Evolutionary conservation across 352 stramenopile genomes (phyloP).

Genomic region (Pythium dissimile): DNA sequence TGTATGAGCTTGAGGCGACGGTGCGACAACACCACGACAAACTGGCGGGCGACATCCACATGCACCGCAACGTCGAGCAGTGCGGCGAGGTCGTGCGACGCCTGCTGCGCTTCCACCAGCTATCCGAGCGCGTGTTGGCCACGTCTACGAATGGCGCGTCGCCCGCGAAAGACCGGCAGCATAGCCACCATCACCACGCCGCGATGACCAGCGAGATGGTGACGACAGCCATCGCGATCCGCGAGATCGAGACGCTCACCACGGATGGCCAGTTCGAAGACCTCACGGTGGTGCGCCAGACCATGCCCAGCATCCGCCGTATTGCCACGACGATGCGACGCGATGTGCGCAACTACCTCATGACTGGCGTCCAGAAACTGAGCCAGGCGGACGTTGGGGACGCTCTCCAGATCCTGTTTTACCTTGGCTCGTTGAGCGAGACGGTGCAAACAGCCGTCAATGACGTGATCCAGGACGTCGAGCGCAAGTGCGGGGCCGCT

Average conservation of each 20-base stretch:
- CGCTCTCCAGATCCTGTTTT: constrained; percentile 78
- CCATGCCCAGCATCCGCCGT: constrained; percentile 44
- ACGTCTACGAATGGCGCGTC: constrained; percentile 37
- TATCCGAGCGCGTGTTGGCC: constrained; percentile 35
- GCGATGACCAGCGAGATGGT: constrained; percentile 43
- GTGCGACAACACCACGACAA: constrained; percentile 57
- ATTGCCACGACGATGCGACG: constrained; percentile 45
- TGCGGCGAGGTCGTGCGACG: constrained; percentile 68
- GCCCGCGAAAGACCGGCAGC: constrained; percentile 17
- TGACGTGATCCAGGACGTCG: constrained; percentile 79
- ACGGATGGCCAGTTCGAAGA: constrained; percentile 58
- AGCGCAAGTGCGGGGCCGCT: constrained; percentile 50
- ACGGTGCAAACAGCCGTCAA: constrained; percentile 76
- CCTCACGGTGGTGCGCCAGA: constrained; percentile 57
- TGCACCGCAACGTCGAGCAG: constrained; percentile 76
- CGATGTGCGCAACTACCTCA: constrained; percentile 49
- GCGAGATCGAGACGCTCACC: constrained; percentile 61
- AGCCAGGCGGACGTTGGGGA: constrained; percentile 72
- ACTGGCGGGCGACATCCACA: constrained; percentile 59
- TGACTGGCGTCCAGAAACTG: constrained; percentile 43
- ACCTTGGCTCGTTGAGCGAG: constrained; percentile 54
- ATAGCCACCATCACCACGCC: constrained; percentile 4
- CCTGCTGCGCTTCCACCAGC: constrained; percentile 75
- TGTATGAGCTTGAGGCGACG: constrained; percentile 53
- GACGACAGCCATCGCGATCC: constrained; percentile 62